Percentiles rank a stretch among this genome's conserved stretches.
Conservation (phyloP, 495 filamentous ascomycete genomes). For the Letharia columbiana region DNA sequence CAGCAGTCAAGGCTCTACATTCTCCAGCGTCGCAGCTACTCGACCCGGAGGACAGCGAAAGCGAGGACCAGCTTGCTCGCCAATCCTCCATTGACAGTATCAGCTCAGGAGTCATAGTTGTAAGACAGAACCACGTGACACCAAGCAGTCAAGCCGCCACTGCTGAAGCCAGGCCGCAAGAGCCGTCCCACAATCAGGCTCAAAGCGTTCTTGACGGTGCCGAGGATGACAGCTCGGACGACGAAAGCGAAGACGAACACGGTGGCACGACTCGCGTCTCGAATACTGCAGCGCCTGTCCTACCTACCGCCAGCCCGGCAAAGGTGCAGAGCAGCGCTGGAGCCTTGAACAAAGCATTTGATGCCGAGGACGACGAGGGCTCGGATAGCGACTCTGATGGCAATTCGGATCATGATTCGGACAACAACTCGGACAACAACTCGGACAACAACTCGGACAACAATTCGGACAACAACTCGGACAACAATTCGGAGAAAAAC, state of each 20-base stretch:
- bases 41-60: not conserved
- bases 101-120: not conserved
- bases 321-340: not conserved
- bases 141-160: not conserved
- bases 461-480: not conserved
- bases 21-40: not conserved
- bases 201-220: rapidly evolving
- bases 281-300: not conserved
- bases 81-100: not conserved
- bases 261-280: not conserved
- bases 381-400: not conserved
- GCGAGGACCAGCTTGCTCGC: not conserved
- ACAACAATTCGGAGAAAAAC: not conserved
- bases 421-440: not conserved
- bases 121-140: not conserved
- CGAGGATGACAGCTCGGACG: not conserved
- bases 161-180: not conserved
- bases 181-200: not conserved
- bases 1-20: not conserved
- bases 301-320: not conserved
- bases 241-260: not conserved
- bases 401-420: too few species aligned
- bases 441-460: not conserved
- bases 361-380: not conserved
- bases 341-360: not conserved